Base-by-base conservation (phyloP, 768 basidiomycete genomes). In the Scleroderma citrinum region DNA sequence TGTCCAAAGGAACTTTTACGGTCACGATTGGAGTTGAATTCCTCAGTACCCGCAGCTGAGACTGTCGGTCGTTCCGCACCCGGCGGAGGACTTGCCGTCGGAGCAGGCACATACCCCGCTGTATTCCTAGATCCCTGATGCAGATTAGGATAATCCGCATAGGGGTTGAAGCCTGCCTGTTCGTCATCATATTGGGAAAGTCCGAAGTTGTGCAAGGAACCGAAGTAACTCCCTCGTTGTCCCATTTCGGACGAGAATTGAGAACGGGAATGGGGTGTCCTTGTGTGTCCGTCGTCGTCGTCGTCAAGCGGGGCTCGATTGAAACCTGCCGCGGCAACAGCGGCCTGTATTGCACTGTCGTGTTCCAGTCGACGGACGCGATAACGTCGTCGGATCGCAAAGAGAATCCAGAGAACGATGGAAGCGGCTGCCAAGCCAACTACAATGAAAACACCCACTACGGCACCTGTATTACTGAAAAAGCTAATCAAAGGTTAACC, bases 371-470 rank as follows among this genome's bases (percentile, higher is more conserved):
- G 71, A 30, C 68, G 74, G 36, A 75, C 79, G 29, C 81, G 74
- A 40, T 83, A 76, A 52, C 83, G 78, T 42, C 85, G 77, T 21
- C 82, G 81, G 47, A 87, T 62, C 44, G 80, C 83, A 61, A 89
- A 87, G 55, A 87, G 66, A 48, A 85, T 72, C 76, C 80, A 88
- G 42, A 89, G 71, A 35, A 81, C 59, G 47, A 81, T 89, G 42
- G 76, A 81, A 19, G 78, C 82, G 24, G 70, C 82, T 3, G 89
- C 84, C 17, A 98, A 74, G 24, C 92, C 94, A 16, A 94, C 88
- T 14, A 92, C 82, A 34, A 91, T 80, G 59, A 96, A 98, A 7
- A 92, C 88, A 39, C 89, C 95, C 1, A 86, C 86, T 3, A 97
- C 92, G 11, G 92, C 94, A 17, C 92, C 92, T 20, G 85, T 87